Base-by-base conservation (phyloP, 208 protist genomes). In the Borovskyia barvae region DNA sequence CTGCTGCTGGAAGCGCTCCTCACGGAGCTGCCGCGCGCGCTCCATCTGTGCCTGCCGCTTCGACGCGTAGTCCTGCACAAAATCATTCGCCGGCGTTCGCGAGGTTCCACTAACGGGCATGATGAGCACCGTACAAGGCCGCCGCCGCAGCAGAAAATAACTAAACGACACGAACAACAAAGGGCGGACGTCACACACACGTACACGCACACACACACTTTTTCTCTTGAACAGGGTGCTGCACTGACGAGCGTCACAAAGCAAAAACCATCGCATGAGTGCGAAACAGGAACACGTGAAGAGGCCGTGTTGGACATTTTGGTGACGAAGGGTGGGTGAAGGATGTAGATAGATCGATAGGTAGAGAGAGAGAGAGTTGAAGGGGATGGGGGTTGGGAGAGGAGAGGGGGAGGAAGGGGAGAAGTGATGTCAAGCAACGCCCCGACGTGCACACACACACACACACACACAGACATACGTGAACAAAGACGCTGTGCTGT, bases 21-120 rank as follows among this genome's bases (percentile, higher is more conserved):
- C 79, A 19, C 85, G 82, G 35, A 95, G 56, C 62, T 81, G 66
- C 25, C 70, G 69, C 0, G 89, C 89, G 8, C 83, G 81, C 17
- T 92, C 83, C 41, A 95, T 62, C 72, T 95, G 89, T 9, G 83
- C 80, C 43, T 88, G 81, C 2, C 82, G 75, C 75, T 95, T 95
- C 15, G 82, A 75, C 4, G 84, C 89, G 57, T 95, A 95, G 64
- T 92, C 89, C 61, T 92, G 75, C 8, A 95, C 85, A 58, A 95
- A 93, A 58, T 93, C 70, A 30, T 72, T 81, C 5, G 77, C 63
- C 28, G 76, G 69, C 19, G 71, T 79, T n/a, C 64, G 66, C 28
- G 61, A 62, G 58, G 60, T 72, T 15, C 28, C 36, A 42, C 52
- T 40, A 2, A 28, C 36, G 22, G 52, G 52, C 36, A 58, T 58